These are phyloP conservation scores for Quercus rubra DNA, from an alignment of 306 rosid species.

Conservation along the genomic window DNA sequence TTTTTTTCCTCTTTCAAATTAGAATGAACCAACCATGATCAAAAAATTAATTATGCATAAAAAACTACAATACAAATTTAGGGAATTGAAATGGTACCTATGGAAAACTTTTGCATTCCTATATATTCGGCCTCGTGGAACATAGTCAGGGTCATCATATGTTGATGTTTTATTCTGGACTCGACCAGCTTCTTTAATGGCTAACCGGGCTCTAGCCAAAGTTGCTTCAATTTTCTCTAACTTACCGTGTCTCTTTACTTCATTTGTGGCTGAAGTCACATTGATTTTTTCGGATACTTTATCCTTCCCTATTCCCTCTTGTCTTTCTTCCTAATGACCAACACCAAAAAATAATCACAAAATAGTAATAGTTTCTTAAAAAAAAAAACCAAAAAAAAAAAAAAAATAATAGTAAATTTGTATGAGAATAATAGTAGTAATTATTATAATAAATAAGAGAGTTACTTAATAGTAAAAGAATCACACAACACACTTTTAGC, in stretches of 20 bases:
- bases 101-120: constrained; percentile 48
- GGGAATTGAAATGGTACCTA: constrained; percentile 22
- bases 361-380: too few relatives aligned
- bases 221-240: constrained; percentile 32
- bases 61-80: not conserved
- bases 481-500: too few relatives aligned
- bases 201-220: constrained; percentile 33
- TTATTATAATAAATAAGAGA: too few relatives aligned
- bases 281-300: not conserved
- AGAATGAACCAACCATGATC: not conserved
- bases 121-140: constrained; percentile 39
- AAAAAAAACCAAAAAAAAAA: not conserved
- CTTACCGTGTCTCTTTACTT: constrained; percentile 12
- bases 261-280: not conserved
- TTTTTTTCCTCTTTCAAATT: not conserved
- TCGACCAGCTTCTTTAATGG: constrained; percentile 38
- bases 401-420: too few relatives aligned
- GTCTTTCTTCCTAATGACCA: constrained; percentile 5
- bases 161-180: constrained; percentile 30
- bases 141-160: constrained; percentile 33
- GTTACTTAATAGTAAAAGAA: too few relatives aligned
- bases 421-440: too few relatives aligned
- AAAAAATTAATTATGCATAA: not conserved
- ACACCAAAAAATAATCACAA: not conserved
- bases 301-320: not conserved